Conservation (phyloP, 805 yeast genomes). For the Wickerhamomyces bovis region DNA sequence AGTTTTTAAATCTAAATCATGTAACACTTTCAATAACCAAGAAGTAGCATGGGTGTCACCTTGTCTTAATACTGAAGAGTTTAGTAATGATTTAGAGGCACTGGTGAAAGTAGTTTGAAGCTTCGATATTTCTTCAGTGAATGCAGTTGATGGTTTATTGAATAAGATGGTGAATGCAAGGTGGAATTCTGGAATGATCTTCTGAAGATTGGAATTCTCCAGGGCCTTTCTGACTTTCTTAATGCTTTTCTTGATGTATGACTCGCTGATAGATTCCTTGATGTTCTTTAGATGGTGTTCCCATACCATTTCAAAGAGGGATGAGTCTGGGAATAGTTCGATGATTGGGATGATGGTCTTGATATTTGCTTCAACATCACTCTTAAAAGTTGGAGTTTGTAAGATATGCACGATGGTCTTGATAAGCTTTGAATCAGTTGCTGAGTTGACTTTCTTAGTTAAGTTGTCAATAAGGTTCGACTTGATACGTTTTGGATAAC, state of each 20-base stretch:
- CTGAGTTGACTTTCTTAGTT: slow-evolving; percentile 4
- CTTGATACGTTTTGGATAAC: slow-evolving; percentile 34
- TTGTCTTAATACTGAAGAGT: neutral
- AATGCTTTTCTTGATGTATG: slow-evolving; percentile 20
- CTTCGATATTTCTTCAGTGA: neutral
- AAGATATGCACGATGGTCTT: slow-evolving; percentile 34
- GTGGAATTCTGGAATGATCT: slow-evolving; percentile 7
- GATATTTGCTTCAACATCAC: slow-evolving; percentile 43
- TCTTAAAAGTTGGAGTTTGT: slow-evolving; percentile 46
- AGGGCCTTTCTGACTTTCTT: slow-evolving; percentile 13
- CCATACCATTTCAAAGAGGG: slow-evolving; percentile 35
- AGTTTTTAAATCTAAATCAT: slow-evolving; percentile 11
- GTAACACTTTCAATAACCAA: slow-evolving; percentile 30
- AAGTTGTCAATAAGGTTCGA: slow-evolving; percentile 23
- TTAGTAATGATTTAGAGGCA: slow-evolving; percentile 6
- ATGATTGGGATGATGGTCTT: slow-evolving; percentile 18
- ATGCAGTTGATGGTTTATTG: neutral
- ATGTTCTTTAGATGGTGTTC: slow-evolving; percentile 33
- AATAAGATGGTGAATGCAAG: slow-evolving; percentile 14
- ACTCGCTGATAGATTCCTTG: slow-evolving; percentile 24
- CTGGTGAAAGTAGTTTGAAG: slow-evolving; percentile 8
- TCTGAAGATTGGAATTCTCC: slow-evolving; percentile 2
- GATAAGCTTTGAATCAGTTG: slow-evolving; percentile 7
- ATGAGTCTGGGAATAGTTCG: slow-evolving; percentile 9
- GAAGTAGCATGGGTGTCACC: slow-evolving; percentile 4